Base-by-base conservation (phyloP, 345 rosid genomes). In the Lenwebbia sp. region DNA sequence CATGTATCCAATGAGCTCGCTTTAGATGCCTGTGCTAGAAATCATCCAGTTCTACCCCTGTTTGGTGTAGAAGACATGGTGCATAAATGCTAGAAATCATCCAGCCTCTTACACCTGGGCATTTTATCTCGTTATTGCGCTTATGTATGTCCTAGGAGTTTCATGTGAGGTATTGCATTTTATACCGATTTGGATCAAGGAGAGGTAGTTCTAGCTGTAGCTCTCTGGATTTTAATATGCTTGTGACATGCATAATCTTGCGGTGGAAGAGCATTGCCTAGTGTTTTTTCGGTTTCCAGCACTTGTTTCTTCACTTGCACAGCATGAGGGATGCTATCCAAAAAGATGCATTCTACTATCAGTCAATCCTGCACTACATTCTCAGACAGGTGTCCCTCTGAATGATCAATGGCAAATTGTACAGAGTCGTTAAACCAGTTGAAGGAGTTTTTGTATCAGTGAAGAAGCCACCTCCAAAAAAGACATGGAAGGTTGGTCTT, bases 361-460 rank as follows among this genome's bases (percentile, higher is more conserved):
- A 21, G 78, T 70, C 78, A 70, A 70, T 70, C 78, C 44, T 33
- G 78, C 12, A 70, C 78, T 70, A 33, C 47, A 33, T 70, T 33
- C 78, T 70, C 78, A 19, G 78, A 70, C 47, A 17, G 78, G 78
- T 70, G 78, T 70, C 78, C 25, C 78, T 70, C 78, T 70, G 78
- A 70, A 33, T 37, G 78, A 19, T 70, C 47, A 70, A 70, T 70
- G 47, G 13, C 25, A 70, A 70, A 70, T 70, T 70, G 56, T 87
- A 84, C 95, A 97, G 99, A 86, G 95, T 95, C 83, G 97, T 96
- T 75, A 89, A 89, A 90, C 98, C 94, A 85, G 90, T 87, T 85
- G 98, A 92, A 85, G 99, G 96, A 91, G 94, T 89, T 87, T 93
- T 92, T 85, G 98, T 95, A 44, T 94, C 99, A 30, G 94, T 94